These are phyloP conservation scores for Naganishia vishniacii DNA, from an alignment of 768 basidiomycete genomes.

Conservation along the genomic window DNA sequence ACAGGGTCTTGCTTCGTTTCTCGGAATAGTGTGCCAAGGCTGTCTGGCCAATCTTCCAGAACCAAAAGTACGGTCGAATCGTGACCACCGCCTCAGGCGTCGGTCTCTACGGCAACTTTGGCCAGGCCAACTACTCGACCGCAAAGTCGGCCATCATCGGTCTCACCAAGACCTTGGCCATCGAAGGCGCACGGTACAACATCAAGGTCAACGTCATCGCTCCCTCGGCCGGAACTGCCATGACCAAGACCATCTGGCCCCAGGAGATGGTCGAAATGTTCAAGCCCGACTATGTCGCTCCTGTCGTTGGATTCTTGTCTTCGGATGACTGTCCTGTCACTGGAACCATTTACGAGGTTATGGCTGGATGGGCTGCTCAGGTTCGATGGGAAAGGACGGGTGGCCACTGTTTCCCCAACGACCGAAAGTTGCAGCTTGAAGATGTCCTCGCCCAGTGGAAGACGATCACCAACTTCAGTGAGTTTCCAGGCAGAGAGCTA, in stretches of 20 bases:
- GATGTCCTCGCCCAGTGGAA: slow-evolving; percentile 73
- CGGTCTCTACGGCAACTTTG: slow-evolving; percentile 91
- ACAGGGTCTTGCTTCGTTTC: no score
- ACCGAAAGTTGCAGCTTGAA: slow-evolving; percentile 70
- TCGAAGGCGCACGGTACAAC: slow-evolving; percentile 86
- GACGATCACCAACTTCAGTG: slow-evolving; percentile 76
- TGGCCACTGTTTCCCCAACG: slow-evolving; percentile 66
- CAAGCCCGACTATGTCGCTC: slow-evolving; percentile 91
- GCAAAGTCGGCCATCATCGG: slow-evolving; percentile 90
- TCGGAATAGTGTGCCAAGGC: slow-evolving; percentile 94
- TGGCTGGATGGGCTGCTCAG: slow-evolving; percentile 86
- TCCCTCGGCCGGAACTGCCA: slow-evolving; percentile 81
- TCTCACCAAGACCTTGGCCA: slow-evolving; percentile 78
- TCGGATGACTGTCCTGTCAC: slow-evolving; percentile 71
- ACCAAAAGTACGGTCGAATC: slow-evolving; percentile 93
- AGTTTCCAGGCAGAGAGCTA: no score
- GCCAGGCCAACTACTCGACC: slow-evolving; percentile 89
- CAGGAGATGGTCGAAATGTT: slow-evolving; percentile 74
- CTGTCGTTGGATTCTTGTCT: slow-evolving; percentile 81
- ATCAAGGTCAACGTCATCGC: slow-evolving; percentile 84
- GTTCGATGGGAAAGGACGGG: slow-evolving; percentile 87
- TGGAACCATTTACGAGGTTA: slow-evolving; percentile 75
- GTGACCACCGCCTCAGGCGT: slow-evolving; percentile 89
- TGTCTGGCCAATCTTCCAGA: slow-evolving; percentile 92
- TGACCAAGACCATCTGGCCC: slow-evolving; percentile 74